These are phyloP conservation scores for Pleurotus salmoneostramineus DNA, from an alignment of 768 basidiomycete species.

Conservation along the genomic window DNA sequence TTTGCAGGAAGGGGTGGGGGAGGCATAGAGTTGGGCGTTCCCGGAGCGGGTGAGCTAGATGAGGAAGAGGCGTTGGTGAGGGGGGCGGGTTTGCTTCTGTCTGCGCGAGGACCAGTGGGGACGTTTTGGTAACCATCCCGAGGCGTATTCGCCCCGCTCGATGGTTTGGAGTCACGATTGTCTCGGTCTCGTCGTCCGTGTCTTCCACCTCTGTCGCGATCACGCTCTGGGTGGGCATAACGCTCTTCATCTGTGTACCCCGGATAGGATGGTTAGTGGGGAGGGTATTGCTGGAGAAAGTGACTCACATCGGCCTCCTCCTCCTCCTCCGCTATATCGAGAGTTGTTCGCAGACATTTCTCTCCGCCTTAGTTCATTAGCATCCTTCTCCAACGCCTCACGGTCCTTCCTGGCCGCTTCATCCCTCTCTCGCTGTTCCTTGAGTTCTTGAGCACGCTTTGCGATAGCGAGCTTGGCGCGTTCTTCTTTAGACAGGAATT, in stretches of 20 bases:
- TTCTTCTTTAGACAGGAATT: slow-evolving; percentile 91
- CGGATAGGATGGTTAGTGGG: slow-evolving; percentile 12
- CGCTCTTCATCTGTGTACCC: slow-evolving; percentile 47
- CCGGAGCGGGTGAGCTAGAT: slow-evolving; percentile 12
- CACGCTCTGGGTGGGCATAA: slow-evolving; percentile 45
- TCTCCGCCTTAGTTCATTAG: slow-evolving; percentile 59
- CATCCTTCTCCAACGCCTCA: slow-evolving; percentile 71
- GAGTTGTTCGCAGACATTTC: slow-evolving; percentile 38
- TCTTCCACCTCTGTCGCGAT: slow-evolving; percentile 41
- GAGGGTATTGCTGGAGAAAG: slow-evolving; percentile 8
- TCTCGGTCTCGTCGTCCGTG: slow-evolving; percentile 39
- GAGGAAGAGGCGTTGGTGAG: slow-evolving; percentile 22
- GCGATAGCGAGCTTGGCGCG: slow-evolving; percentile 86
- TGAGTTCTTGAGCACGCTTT: slow-evolving; percentile 81
- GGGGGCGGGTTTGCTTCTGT: slow-evolving; percentile 46
- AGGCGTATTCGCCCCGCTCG: slow-evolving; percentile 21
- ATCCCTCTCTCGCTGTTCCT: slow-evolving; percentile 62
- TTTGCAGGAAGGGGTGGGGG: slow-evolving; percentile 34
- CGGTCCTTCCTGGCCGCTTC: slow-evolving; percentile 59
- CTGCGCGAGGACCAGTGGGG: slow-evolving; percentile 83
- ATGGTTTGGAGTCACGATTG: slow-evolving; percentile 37
- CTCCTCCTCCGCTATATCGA: too few species aligned
- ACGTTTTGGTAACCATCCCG: slow-evolving; percentile 59
- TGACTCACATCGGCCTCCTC: slow-evolving; percentile 32
- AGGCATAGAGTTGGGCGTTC: slow-evolving; percentile 41